Conservation (phyloP, 192 early-diverging fungal genomes). For the Ambispora gerdemannii region DNA sequence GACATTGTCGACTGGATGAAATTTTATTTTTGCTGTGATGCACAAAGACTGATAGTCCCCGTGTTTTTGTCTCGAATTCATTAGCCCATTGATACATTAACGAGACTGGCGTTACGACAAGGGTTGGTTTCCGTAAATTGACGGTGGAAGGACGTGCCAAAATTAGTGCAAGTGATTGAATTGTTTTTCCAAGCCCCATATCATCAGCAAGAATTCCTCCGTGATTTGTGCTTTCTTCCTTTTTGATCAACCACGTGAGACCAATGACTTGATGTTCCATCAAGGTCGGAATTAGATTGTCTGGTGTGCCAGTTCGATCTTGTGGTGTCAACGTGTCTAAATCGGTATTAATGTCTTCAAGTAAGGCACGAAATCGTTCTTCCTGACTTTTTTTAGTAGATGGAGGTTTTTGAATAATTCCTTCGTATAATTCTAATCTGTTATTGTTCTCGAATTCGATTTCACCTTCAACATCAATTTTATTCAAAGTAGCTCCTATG, state of each 20-base stretch:
- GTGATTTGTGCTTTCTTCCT: not conserved
- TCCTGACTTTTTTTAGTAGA: not conserved
- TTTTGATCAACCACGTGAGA: not conserved
- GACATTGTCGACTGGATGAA: conserved; percentile 23
- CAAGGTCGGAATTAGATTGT: not conserved
- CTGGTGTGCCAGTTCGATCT: not conserved
- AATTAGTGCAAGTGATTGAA: conserved; percentile 7
- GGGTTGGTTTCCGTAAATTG: conserved; percentile 24
- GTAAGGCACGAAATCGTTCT: not conserved
- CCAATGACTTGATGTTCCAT: conserved; percentile 10
- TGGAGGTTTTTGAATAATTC: not conserved
- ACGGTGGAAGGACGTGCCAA: not conserved
- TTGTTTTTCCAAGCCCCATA: not conserved
- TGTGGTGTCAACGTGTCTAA: not conserved
- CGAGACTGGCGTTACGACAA: conserved; percentile 41
- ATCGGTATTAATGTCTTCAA: not conserved
- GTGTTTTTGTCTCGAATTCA: conserved; percentile 39
- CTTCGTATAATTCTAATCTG: not conserved
- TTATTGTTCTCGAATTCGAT: not conserved
- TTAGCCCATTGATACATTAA: conserved; percentile 42
- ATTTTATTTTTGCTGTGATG: conserved; percentile 40
- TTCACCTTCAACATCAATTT: not conserved
- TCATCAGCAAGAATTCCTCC: conserved; percentile 9
- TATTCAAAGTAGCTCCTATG: not conserved
- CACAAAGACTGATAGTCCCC: conserved; percentile 29